Percentiles rank a stretch among this genome's conserved stretches.
These are phyloP conservation scores for Xerocomus spinulosus DNA, from an alignment of 768 basidiomycete genomes.

Conservation along the genomic window DNA sequence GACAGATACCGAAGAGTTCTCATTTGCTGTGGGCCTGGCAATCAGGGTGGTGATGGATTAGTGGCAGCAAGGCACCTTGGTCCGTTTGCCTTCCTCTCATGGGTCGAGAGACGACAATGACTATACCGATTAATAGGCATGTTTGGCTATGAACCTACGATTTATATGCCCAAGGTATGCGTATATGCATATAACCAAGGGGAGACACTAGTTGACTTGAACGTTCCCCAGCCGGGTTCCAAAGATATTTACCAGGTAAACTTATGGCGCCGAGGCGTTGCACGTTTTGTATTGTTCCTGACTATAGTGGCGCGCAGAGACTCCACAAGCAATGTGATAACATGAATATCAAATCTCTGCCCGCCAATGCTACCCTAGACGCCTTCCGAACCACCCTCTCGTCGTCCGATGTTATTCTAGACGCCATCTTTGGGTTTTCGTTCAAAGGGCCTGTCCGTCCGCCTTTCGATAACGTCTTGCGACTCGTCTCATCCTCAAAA, in stretches of 20 bases:
- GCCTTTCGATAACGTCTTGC: constrained; percentile 79
- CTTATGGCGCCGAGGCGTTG: not conserved
- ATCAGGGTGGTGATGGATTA: constrained; percentile 95
- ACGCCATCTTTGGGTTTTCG: constrained; percentile 98
- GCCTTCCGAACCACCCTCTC: constrained; percentile 47
- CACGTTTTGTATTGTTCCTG: not conserved
- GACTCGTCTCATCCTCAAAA: constrained; percentile 54
- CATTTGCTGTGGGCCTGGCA: constrained; percentile 97
- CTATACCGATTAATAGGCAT: constrained; percentile 48
- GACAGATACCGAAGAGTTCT: constrained; percentile 71
- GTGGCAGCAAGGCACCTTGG: constrained; percentile 95
- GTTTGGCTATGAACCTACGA: constrained; percentile 85
- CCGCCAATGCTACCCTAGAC: constrained; percentile 43
- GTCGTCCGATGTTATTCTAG: constrained; percentile 78
- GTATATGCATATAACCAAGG: not conserved
- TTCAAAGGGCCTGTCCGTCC: constrained; percentile 87
- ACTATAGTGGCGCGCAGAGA: constrained; percentile 41
- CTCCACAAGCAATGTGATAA: constrained; percentile 85
- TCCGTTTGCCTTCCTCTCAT: constrained; percentile 29
- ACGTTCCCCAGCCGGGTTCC: constrained; percentile 62
- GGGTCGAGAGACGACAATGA: not conserved
- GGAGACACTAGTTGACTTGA: not conserved
- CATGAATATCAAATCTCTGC: constrained; percentile 74
- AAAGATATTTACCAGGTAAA: constrained; percentile 88
- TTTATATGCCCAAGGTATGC: constrained; percentile 90